Conservation (phyloP, 1,284 basidiomycete genomes). For the Microbotryum silenes-acaulis region DNA sequence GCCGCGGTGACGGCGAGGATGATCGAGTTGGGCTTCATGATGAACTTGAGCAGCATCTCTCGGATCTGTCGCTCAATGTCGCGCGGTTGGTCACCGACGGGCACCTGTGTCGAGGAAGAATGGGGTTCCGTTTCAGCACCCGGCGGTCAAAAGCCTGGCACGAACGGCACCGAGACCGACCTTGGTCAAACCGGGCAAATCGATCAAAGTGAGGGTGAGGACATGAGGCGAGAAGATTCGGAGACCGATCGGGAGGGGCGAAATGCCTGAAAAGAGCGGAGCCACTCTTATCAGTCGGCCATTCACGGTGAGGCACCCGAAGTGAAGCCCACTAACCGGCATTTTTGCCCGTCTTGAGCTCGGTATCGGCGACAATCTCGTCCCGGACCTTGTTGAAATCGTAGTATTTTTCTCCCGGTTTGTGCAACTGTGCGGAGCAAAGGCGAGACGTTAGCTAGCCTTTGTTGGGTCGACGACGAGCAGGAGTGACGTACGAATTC, state of each 20-base stretch:
- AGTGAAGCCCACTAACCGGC: constrained; percentile 48
- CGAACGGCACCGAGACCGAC: constrained; percentile 33
- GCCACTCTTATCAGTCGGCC: neutral
- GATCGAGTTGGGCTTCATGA: constrained; percentile 72
- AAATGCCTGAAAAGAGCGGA: constrained; percentile 58
- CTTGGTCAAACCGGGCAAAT: constrained; percentile 92
- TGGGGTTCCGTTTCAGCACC: neutral
- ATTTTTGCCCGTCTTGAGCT: constrained; percentile 95
- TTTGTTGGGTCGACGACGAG: neutral
- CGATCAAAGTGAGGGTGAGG: constrained; percentile 91
- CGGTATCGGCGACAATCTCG: constrained; percentile 93
- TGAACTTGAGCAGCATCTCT: constrained; percentile 94
- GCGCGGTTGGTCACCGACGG: constrained; percentile 93
- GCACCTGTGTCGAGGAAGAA: constrained; percentile 46
- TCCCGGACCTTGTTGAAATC: constrained; percentile 95
- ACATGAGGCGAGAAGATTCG: constrained; percentile 95
- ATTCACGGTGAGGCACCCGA: neutral
- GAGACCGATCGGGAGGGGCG: constrained; percentile 90
- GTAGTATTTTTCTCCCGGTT: constrained; percentile 92
- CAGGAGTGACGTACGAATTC: constrained; percentile 63
- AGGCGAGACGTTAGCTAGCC: neutral
- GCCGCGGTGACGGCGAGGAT: constrained; percentile 93
- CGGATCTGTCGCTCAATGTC: constrained; percentile 97
- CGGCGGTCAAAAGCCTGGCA: neutral
- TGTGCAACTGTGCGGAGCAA: constrained; percentile 36